Conservation (phyloP, 2,329 filamentous ascomycete genomes). For the Aspergillus fijiensis region DNA sequence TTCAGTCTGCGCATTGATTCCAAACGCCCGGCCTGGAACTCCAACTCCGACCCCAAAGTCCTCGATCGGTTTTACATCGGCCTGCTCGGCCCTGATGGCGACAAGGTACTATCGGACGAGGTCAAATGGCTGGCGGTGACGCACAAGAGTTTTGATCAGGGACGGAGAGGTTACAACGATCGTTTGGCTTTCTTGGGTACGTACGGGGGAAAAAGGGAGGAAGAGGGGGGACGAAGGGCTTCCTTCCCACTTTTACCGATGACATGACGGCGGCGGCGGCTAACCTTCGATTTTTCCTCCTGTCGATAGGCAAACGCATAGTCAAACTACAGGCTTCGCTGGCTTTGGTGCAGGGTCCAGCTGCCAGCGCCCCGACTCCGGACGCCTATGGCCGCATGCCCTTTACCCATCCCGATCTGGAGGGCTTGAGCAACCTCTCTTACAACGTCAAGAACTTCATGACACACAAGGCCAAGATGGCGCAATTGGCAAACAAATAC, state of each 20-base stretch:
- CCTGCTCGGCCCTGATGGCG: slow-evolving; percentile 71
- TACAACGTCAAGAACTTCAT: slow-evolving; percentile 59
- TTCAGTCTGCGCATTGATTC: slow-evolving; percentile 47
- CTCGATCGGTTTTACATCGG: slow-evolving; percentile 76
- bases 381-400: slow-evolving; percentile 61
- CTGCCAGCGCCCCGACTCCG: slow-evolving; percentile 29
- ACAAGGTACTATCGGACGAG: slow-evolving; percentile 78
- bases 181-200: slow-evolving; percentile 83
- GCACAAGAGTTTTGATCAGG: slow-evolving; percentile 98
- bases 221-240: background rate
- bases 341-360: slow-evolving; percentile 54
- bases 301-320: slow-evolving; percentile 58
- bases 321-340: slow-evolving; percentile 65
- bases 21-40: slow-evolving; percentile 50
- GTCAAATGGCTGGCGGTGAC: slow-evolving; percentile 96
- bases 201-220: slow-evolving; percentile 18
- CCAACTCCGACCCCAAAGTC: slow-evolving; percentile 72
- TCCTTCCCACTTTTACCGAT: too few species aligned
- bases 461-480: slow-evolving; percentile 65
- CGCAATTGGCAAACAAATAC: slow-evolving; percentile 66
- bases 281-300: background rate
- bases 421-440: slow-evolving; percentile 71
- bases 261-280: background rate
- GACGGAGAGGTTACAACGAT: slow-evolving; percentile 90
- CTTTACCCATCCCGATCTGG: slow-evolving; percentile 68